Evolutionary conservation across 2,329 filamentous ascomycete genomes (phyloP).

Genomic region (Penicillium oxalicum): DNA sequence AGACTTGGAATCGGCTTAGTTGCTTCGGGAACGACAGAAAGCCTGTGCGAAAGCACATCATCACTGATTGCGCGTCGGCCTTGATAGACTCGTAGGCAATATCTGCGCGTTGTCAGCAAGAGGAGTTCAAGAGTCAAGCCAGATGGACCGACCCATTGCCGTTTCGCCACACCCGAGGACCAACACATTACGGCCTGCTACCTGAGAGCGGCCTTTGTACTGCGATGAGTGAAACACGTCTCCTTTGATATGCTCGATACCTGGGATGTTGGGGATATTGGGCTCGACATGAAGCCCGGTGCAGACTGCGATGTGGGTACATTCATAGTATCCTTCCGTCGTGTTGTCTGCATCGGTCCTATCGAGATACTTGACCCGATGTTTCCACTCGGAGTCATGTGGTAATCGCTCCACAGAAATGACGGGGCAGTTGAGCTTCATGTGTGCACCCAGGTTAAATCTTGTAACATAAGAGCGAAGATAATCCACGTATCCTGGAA

Average conservation of each 20-base stretch:
- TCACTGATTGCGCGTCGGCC: constrained; percentile 11
- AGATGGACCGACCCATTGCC: constrained; percentile 9
- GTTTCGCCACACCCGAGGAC: constrained; percentile 14
- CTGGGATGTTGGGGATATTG: constrained; percentile 10
- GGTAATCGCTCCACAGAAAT: constrained; percentile 4
- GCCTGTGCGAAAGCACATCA: constrained; percentile 13
- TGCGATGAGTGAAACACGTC: constrained; percentile 13
- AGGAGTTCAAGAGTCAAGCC: no score
- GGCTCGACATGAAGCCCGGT: constrained; percentile 13
- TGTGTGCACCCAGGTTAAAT: constrained; percentile 6
- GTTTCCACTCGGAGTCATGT: constrained; percentile 6
- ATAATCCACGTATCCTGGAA: constrained; percentile 12
- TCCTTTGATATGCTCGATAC: constrained; percentile 9
- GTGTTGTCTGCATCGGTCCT: background rate
- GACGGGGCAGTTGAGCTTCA: constrained; percentile 11
- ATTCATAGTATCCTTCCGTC: constrained; percentile 5
- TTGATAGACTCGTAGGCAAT: constrained; percentile 15
- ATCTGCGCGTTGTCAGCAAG: constrained; percentile 1
- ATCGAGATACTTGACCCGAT: constrained; percentile 9
- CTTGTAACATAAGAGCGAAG: constrained; percentile 10
- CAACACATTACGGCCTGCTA: constrained; percentile 11
- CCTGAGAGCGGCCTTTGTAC: constrained; percentile 9
- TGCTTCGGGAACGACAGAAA: constrained; percentile 13
- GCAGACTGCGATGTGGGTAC: constrained; percentile 11
- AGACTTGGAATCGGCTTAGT: constrained; percentile 12